phyloP scores from a whole-genome alignment of 495 filamentous ascomycete genomes.

The Daldinia bambusicola region DNA sequence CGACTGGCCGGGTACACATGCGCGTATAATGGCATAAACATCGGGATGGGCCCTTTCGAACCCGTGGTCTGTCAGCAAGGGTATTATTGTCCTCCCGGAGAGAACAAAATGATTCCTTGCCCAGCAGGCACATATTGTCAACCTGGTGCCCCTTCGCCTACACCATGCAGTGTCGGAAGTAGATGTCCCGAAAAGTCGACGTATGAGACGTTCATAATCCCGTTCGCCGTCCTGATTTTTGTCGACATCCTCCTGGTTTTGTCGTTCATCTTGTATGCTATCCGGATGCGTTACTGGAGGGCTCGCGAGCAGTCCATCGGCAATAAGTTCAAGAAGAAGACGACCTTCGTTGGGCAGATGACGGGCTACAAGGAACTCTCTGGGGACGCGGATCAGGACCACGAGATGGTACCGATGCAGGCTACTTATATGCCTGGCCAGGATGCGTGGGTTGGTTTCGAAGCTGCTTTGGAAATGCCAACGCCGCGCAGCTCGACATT shows the following conservation, averaged over 20 bases:
- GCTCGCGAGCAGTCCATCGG: slow-evolving; percentile 27
- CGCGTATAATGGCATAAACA: slow-evolving; percentile 45
- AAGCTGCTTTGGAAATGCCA: slow-evolving; percentile 50
- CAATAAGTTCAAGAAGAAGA: slow-evolving; percentile 28
- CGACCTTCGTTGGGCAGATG: slow-evolving; percentile 22
- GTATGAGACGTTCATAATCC: slow-evolving; percentile 53
- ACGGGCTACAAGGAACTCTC: slow-evolving; percentile 50
- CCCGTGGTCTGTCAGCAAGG: slow-evolving; percentile 58
- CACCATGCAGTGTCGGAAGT: slow-evolving; percentile 55
- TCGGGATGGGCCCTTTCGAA: slow-evolving; percentile 55
- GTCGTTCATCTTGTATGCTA: slow-evolving; percentile 41
- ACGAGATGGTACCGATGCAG: slow-evolving; percentile 46
- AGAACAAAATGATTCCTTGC: slow-evolving; percentile 50
- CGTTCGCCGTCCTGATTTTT: slow-evolving; percentile 53
- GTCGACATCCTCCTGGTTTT: slow-evolving; percentile 54
- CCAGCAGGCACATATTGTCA: slow-evolving; percentile 59
- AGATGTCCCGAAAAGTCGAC: slow-evolving; percentile 52
- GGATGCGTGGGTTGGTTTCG: slow-evolving; percentile 51
- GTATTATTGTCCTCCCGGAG: slow-evolving; percentile 56
- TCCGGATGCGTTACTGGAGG: slow-evolving; percentile 45
- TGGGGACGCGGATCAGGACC: slow-evolving; percentile 44
- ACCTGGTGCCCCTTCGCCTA: slow-evolving; percentile 53
- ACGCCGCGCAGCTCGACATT: slow-evolving; percentile 28
- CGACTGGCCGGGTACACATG: slow-evolving; percentile 50
- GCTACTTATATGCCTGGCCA: slow-evolving; percentile 45